These are phyloP conservation scores for Amylocarpus encephaloides DNA, from an alignment of 2,329 filamentous ascomycete species.

Conservation along the genomic window DNA sequence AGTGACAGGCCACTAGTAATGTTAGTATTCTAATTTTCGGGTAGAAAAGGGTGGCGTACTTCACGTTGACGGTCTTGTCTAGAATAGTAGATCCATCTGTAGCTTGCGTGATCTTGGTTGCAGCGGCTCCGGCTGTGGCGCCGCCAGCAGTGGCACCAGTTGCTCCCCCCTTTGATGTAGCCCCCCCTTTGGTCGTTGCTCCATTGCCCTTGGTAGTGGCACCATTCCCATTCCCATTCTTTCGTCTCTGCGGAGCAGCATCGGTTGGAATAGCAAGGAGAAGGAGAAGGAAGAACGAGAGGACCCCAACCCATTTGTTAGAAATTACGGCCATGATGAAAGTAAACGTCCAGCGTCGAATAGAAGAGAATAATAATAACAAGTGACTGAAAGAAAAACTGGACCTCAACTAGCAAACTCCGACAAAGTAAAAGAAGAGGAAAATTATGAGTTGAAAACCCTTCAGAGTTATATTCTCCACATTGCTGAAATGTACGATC, in stretches of 20 bases:
- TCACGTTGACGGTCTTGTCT: conserved; percentile 48
- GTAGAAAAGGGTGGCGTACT: conserved; percentile 33
- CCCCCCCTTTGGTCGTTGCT: conserved; percentile 1
- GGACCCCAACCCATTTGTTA: conserved; percentile 17
- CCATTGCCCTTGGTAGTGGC: background rate
- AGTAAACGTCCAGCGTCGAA: conserved; percentile 22
- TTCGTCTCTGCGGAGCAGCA: conserved; percentile 20
- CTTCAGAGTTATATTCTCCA: conserved; percentile 5
- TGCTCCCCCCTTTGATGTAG: background rate
- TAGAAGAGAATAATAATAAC: conserved; percentile 5
- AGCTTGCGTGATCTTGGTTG: conserved; percentile 29
- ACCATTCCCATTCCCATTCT: background rate
- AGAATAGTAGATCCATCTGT: conserved; percentile 50
- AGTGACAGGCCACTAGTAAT: conserved; percentile 42
- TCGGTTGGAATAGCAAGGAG: conserved; percentile 16
- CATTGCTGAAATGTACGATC: background rate
- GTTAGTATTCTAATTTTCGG: conserved; percentile 10
- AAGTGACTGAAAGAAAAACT: background rate
- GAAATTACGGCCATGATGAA: conserved; percentile 16
- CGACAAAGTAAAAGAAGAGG: background rate
- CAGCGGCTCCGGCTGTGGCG: conserved; percentile 9
- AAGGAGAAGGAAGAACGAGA: conserved; percentile 18
- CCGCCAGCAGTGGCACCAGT: conserved; percentile 3
- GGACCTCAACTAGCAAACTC: conserved; percentile 1
- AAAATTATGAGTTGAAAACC: conserved; percentile 8